Base-by-base conservation (phyloP, 140 eudicot species). In the Bidens hawaiensis region DNA sequence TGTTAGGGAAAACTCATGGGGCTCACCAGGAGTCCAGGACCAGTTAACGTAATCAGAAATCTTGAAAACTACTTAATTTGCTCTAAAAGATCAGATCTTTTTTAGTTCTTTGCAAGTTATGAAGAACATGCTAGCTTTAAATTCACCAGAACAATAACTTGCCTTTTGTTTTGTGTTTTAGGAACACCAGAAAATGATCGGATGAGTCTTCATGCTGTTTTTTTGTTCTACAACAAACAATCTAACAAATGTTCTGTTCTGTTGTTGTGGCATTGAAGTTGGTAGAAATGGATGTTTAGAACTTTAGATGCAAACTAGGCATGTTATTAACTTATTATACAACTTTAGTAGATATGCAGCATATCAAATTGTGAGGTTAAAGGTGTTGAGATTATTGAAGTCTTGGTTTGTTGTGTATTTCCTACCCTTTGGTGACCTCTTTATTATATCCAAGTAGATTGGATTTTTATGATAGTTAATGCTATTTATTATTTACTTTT, bases 151-250 rank as follows among this genome's bases (percentile, higher is more conserved):
- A 26, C 14, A 11, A 1, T 7, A 56, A 55, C 25, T 11, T 65
- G 60, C 21, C 11, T 65, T 30, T 41, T 66, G 40, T 52, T 26
- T 26, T 28, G 14, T 22, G 24, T 31, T 61, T 14, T 10, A 71
- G 76, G 55, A 71, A 71, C 57, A 6, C 22, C 40, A 71, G 65
- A 71, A 47, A 62, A 63, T 71, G 65, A 62, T 63, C 27, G 65
- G 50, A 43, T 36, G 55, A 33, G 30, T 36, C 51, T 45, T 52
- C 9, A 11, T 40, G 54, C 3, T 13, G 60, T 12, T 31, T 41
- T 22, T 23, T 45, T 15, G 33, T 69, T 58, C 51, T 36, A 24
- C 64, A 67, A 14, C 54, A 28, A 2, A n/a, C 33, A 15, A 3
- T 9, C 11, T 24, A 23, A 12, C n/a, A 42, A 10, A 10, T 52